phyloP scores from a whole-genome alignment of 352 stramenopile species.

The Saprolegnia parasitica region DNA sequence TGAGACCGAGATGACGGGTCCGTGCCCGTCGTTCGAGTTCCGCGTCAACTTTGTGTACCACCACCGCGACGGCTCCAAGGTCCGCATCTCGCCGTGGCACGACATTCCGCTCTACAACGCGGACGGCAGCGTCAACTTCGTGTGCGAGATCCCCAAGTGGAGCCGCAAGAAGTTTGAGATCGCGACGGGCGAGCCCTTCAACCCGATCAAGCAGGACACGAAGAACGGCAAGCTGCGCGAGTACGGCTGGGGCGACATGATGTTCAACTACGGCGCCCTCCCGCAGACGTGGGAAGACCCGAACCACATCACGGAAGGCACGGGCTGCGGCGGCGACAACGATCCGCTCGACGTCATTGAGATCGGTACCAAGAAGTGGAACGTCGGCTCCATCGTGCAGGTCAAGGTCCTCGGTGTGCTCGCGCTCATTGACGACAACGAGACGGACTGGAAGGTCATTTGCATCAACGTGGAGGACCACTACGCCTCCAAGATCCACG shows the following conservation, averaged over 20 bases:
- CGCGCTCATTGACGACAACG: constrained; percentile 99
- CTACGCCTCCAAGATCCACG: constrained; percentile 95
- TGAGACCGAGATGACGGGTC: constrained; percentile 64
- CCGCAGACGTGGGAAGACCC: constrained; percentile 99
- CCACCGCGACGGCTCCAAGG: constrained; percentile 53
- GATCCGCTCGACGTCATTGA: constrained; percentile 99
- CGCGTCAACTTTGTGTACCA: constrained; percentile 88
- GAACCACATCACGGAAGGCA: constrained; percentile 75
- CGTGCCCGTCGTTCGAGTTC: constrained; percentile 87
- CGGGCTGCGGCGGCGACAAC: constrained; percentile 90
- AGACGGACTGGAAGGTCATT: constrained; percentile 99
- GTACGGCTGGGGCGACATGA: constrained; percentile 94
- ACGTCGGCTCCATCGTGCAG: constrained; percentile 91
- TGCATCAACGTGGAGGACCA: constrained; percentile 96
- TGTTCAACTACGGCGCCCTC: constrained; percentile 99
- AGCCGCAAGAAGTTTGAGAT: constrained; percentile 99
- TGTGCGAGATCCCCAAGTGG: constrained; percentile 98
- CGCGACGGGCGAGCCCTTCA: constrained; percentile 91
- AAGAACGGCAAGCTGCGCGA: constrained; percentile 97
- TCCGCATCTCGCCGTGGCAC: constrained; percentile 97
- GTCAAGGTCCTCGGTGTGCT: constrained; percentile 98
- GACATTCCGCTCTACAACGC: constrained; percentile 94
- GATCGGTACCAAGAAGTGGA: constrained; percentile 93
- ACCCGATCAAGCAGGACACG: constrained; percentile 98
- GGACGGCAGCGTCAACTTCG: constrained; percentile 81